These are phyloP conservation scores for Arbutus unedo DNA, from an alignment of 148 eudicot genomes.

Conservation along the genomic window DNA sequence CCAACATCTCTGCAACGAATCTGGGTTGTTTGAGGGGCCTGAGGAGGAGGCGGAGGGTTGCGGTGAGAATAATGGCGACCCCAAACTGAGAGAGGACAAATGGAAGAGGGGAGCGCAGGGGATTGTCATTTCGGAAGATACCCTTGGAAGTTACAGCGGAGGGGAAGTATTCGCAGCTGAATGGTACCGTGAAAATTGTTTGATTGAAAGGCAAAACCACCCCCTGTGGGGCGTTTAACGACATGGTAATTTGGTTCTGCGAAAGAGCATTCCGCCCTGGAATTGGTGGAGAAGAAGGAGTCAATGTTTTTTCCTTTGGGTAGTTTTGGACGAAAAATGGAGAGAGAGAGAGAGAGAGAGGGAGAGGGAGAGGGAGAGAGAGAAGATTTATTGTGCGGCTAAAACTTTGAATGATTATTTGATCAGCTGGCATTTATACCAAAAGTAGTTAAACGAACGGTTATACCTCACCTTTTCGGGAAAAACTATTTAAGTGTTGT, in stretches of 20 bases:
- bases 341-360: too few species aligned
- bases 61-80: not conserved
- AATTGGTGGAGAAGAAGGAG: too few species aligned
- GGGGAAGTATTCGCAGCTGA: conserved; percentile 10
- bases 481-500: too few species aligned
- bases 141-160: conserved; percentile 8
- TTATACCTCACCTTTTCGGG: too few species aligned
- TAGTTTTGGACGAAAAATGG: too few species aligned
- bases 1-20: conserved; percentile 25
- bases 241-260: not conserved
- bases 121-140: not conserved
- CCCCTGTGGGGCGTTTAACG: not conserved
- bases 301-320: too few species aligned
- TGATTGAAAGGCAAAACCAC: not conserved
- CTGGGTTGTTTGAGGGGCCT: conserved; percentile 20
- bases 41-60: not conserved
- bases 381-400: too few species aligned
- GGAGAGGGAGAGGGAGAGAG: too few species aligned
- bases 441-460: too few species aligned
- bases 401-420: too few species aligned
- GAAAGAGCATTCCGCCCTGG: not conserved
- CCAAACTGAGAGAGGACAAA: conserved; percentile 6
- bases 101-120: not conserved
- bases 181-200: not conserved
- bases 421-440: too few species aligned